phyloP scores from a whole-genome alignment of 176 grass and related monocot genomes.

The Cenchrus americanus region DNA sequence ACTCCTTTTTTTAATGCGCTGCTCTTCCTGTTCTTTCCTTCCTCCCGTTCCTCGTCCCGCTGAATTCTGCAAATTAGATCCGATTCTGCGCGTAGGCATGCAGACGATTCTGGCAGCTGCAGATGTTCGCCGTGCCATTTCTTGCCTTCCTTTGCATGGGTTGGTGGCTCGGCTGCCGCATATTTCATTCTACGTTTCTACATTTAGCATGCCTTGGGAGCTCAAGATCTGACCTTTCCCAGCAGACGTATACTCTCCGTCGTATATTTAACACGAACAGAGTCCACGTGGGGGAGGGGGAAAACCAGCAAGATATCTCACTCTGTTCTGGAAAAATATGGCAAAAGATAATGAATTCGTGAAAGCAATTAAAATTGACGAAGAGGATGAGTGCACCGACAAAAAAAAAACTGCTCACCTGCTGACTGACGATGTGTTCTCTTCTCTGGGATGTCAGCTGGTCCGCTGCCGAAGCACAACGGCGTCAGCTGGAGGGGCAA shows the following conservation, averaged over 20 bases:
- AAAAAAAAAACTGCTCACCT: slow-evolving; percentile 12
- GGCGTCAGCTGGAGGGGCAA: slow-evolving; percentile 91
- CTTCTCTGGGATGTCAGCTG: slow-evolving; percentile 54
- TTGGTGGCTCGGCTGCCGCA: slow-evolving; percentile 29
- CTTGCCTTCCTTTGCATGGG: neutral
- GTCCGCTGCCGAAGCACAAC: slow-evolving; percentile 78
- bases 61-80: slow-evolving; percentile 43
- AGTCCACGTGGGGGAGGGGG: neutral
- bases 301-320: neutral
- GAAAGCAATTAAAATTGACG: neutral
- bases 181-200: slow-evolving; percentile 37
- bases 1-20: neutral
- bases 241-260: slow-evolving; percentile 1
- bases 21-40: neutral
- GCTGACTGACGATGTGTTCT: slow-evolving; percentile 16
- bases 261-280: slow-evolving; percentile 22
- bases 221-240: slow-evolving; percentile 40
- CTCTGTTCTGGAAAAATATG: slow-evolving; percentile 14
- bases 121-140: neutral
- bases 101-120: neutral
- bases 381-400: slow-evolving; percentile 33
- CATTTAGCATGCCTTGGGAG: slow-evolving; percentile 31
- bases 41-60: neutral
- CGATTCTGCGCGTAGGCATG: slow-evolving; percentile 38
- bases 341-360: neutral